These are phyloP conservation scores for Ogataea zsoltii DNA, from an alignment of 805 yeast genomes.

Conservation along the genomic window DNA sequence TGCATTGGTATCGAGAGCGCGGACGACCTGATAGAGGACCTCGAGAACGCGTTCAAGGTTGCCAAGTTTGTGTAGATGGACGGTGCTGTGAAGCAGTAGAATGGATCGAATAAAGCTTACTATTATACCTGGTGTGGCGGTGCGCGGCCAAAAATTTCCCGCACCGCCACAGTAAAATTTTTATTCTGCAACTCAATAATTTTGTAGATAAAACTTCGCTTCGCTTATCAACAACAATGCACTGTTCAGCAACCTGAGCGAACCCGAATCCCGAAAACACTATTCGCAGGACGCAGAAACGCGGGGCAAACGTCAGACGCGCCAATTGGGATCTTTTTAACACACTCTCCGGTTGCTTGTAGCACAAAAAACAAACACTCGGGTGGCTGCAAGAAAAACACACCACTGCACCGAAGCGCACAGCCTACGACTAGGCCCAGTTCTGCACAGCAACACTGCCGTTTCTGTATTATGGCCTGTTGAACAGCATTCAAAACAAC, in stretches of 20 bases:
- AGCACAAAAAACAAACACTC: too few relatives aligned
- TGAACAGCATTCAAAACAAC: neutral
- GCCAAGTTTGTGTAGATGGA: constrained; percentile 50
- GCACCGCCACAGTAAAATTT: constrained; percentile 12
- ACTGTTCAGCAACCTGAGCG: too few relatives aligned
- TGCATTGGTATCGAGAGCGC: constrained; percentile 89
- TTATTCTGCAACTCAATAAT: constrained; percentile 8
- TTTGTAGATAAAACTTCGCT: neutral
- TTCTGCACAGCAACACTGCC: neutral
- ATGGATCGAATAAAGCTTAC: neutral
- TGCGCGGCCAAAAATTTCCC: too few relatives aligned
- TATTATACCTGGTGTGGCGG: constrained; percentile 5
- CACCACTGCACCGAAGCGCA: too few relatives aligned
- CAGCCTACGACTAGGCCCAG: too few relatives aligned
- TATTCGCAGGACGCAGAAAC: too few relatives aligned
- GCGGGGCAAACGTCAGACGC: too few relatives aligned
- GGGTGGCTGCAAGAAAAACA: too few relatives aligned
- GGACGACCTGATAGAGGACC: constrained; percentile 79
- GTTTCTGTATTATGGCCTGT: neutral
- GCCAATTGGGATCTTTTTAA: too few relatives aligned
- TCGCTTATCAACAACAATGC: too few relatives aligned
- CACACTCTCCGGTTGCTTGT: too few relatives aligned
- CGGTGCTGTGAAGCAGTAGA: neutral
- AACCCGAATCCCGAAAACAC: too few relatives aligned
- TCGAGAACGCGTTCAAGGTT: constrained; percentile 64